Conservation (phyloP, 768 basidiomycete genomes). For the Tephrocybe rancida region DNA sequence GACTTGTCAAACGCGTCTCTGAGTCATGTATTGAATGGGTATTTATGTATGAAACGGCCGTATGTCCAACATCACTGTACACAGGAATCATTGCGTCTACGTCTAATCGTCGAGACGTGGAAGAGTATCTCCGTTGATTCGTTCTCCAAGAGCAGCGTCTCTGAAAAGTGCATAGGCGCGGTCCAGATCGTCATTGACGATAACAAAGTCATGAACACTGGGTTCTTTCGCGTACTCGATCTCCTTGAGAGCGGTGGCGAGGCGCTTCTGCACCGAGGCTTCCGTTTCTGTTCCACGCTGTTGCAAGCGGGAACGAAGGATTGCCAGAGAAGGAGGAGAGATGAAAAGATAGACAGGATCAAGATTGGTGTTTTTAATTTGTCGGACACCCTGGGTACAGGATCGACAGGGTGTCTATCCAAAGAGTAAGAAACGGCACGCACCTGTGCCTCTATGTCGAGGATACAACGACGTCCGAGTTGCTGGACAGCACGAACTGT, state of each 20-base stretch:
- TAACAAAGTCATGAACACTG: constrained; percentile 75
- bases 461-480: constrained; percentile 80
- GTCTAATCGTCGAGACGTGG: constrained; percentile 60
- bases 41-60: too few relatives aligned
- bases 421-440: constrained; percentile 19
- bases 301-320: constrained; percentile 69
- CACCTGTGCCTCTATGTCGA: constrained; percentile 97
- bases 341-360: constrained; percentile 92
- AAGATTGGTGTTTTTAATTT: constrained; percentile 82
- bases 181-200: constrained; percentile 91
- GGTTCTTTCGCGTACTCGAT: constrained; percentile 82
- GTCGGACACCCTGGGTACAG: constrained; percentile 76
- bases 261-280: constrained; percentile 68
- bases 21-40: too few relatives aligned
- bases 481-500: constrained; percentile 71
- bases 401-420: constrained; percentile 14
- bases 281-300: constrained; percentile 86
- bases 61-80: neutral
- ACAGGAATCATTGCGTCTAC: neutral
- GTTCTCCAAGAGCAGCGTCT: constrained; percentile 73
- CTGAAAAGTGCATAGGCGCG: constrained; percentile 80
- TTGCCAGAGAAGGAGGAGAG: constrained; percentile 80
- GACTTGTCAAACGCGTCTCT: too few relatives aligned
- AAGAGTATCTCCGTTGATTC: constrained; percentile 58
- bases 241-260: constrained; percentile 78